A percentile compares a stretch with the other conserved stretches of the same genome.
Evolutionary conservation across 2,329 filamentous ascomycete genomes (phyloP).

Genomic region (Cadophora malorum): DNA sequence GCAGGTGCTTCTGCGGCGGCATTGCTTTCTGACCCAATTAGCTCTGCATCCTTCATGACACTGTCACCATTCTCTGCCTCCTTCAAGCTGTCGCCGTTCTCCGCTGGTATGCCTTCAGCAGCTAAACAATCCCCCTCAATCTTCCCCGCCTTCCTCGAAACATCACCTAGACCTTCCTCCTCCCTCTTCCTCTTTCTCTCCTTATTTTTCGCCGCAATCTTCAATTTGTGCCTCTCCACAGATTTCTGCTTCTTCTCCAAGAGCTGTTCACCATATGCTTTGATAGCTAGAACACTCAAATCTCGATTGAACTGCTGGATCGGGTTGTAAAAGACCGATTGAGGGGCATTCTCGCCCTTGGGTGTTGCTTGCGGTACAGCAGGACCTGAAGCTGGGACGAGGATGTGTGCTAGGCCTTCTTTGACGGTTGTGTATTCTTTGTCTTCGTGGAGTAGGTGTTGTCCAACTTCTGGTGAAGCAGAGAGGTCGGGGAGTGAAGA

Average conservation of each 20-base stretch:
- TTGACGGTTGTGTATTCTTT: constrained; percentile 65
- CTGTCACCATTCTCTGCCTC: background rate
- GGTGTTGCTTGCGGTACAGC: constrained; percentile 52
- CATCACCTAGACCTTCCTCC: constrained; percentile 43
- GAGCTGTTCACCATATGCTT: constrained; percentile 79
- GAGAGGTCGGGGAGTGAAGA: constrained; percentile 37
- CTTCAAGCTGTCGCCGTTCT: background rate
- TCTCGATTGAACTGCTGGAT: constrained; percentile 99
- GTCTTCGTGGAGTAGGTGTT: constrained; percentile 51
- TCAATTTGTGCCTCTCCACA: constrained; percentile 48
- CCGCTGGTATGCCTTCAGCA: constrained; percentile 8
- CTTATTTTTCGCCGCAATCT: constrained; percentile 44
- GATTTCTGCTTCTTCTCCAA: constrained; percentile 53
- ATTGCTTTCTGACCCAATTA: background rate
- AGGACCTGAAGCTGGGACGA: constrained; percentile 62
- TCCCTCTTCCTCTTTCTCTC: constrained; percentile 57
- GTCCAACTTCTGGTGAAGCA: constrained; percentile 41
- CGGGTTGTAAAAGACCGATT: constrained; percentile 97
- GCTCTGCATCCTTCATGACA: constrained; percentile 4
- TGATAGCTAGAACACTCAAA: constrained; percentile 89
- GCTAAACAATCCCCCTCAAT: constrained; percentile 31
- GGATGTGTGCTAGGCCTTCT: constrained; percentile 72
- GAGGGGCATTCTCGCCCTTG: constrained; percentile 63
- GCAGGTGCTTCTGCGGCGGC: background rate
- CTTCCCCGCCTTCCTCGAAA: constrained; percentile 47